Base-by-base conservation (phyloP, 2,329 filamentous ascomycete genomes). In the Hypoxylon sp. region DNA sequence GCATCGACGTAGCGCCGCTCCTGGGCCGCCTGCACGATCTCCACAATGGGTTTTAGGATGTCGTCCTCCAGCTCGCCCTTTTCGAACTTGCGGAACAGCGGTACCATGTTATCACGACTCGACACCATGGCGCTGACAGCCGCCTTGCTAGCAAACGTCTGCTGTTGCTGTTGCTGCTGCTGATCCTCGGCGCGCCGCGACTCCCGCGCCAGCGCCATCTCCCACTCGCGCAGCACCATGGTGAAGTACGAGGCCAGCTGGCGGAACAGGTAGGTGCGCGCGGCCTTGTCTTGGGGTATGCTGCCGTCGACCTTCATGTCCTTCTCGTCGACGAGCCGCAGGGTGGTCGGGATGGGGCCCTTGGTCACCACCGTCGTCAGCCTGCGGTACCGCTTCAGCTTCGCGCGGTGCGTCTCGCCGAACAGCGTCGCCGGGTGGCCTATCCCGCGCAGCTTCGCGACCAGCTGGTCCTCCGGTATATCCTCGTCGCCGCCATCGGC, bases 231-330 rank as follows among this genome's bases (percentile, higher is more conserved):
- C 50, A 99, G 77, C n/a, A 99, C 84, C 85, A 99, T 91, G 43
- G 90, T 95, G 75, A 99, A 97, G 76, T 97, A 99, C 37, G 90
- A 94, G 13, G 89, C 90, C 47, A 99, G 79, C 71, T 99, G 93
- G 7, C 93, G 81, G 75, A 88, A 93, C 29, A 99, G 76, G 71
- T 88, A 91, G 32, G 80, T 75, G 34, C 85, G 82, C 0, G 78
- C 88, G 29, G 86, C 82, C 13, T 75, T 75, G 61, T 92, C 88
- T 63, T 80, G 78, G 1, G 81, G 72, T 1, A 75, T 78, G 1
- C 83, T 82, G 7, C 90, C 74, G 11, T 79, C 77, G 1, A 97
- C 84, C 71, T 92, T 93, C 90, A 97, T 96, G 61, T 96, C 87
- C 68, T 86, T 85, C 73, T 95, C 92, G 5, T 88, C 83, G 2